These are phyloP conservation scores for Aureococcus anophagefferens DNA, from an alignment of 108 stramenopile genomes.

Conservation along the genomic window DNA sequence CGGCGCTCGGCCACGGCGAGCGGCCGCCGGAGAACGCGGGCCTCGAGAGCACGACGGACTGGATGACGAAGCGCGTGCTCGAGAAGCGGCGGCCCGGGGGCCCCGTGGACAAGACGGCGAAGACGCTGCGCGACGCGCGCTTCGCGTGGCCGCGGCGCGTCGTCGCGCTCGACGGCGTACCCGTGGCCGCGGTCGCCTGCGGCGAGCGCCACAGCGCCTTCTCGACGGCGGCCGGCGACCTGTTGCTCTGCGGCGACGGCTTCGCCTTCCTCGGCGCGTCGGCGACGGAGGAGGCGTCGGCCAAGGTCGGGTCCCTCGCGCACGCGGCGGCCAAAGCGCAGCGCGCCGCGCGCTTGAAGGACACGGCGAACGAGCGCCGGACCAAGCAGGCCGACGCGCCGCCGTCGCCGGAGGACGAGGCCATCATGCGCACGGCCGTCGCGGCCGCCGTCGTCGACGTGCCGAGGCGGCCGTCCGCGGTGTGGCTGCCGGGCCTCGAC, in stretches of 20 bases:
- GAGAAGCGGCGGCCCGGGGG: background rate
- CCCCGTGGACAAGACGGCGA: background rate
- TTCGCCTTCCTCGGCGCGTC: background rate
- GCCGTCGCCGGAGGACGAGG: background rate
- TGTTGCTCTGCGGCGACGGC: background rate
- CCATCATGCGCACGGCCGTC: background rate
- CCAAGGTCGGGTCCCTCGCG: too few relatives aligned
- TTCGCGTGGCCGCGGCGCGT: background rate
- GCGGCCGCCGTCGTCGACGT: background rate
- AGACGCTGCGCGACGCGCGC: background rate
- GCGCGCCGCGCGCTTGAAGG: too few relatives aligned
- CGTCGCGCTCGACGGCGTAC: background rate
- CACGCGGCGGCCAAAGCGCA: too few relatives aligned
- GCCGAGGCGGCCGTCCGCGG: background rate
- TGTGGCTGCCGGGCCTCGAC: background rate
- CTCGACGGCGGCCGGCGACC: background rate
- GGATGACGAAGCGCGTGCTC: background rate
- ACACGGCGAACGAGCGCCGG: too few relatives aligned
- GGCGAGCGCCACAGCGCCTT: background rate
- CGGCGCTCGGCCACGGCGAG: background rate
- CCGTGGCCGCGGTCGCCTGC: background rate
- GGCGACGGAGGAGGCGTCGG: background rate
- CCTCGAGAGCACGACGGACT: background rate
- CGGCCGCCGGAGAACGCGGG: background rate
- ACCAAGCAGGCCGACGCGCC: too few relatives aligned